Evolutionary conservation across 2,329 filamentous ascomycete species (phyloP).

Genomic region (Colletotrichum sojae): DNA sequence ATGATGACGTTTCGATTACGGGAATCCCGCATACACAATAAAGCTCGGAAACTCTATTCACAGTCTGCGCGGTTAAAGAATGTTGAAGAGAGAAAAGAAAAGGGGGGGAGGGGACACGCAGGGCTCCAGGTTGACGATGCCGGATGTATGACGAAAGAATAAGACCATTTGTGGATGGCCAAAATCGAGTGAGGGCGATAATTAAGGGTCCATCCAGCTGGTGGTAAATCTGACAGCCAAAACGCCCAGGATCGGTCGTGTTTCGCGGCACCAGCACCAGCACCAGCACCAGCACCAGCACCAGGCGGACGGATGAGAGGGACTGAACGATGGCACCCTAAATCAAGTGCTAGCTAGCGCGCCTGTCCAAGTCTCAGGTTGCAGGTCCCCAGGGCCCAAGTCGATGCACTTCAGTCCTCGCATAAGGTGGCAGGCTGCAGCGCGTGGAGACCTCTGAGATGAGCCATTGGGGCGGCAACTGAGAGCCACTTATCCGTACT

Average conservation of each 20-base stretch:
- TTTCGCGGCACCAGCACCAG: slow-evolving; percentile 13
- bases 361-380: neutral
- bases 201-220: slow-evolving; percentile 8
- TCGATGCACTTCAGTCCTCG: too few relatives aligned
- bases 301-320: slow-evolving; percentile 5
- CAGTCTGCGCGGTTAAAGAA: neutral
- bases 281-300: slow-evolving; percentile 4
- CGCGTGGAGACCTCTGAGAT: neutral
- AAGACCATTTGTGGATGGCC: slow-evolving; percentile 10
- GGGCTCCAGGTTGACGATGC: slow-evolving; percentile 28
- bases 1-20: slow-evolving; percentile 32
- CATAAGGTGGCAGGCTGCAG: neutral
- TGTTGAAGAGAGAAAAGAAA: neutral
- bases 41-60: slow-evolving; percentile 12
- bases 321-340: neutral
- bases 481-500: slow-evolving; percentile 14
- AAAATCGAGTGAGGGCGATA: slow-evolving; percentile 3
- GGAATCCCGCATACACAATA: neutral
- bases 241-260: slow-evolving; percentile 8
- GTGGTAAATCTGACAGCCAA: slow-evolving; percentile 11
- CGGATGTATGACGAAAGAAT: slow-evolving; percentile 30
- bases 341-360: neutral
- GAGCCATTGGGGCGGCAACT: slow-evolving; percentile 14
- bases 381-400: too few relatives aligned
- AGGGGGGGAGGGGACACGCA: neutral